Evolutionary conservation across 441 rosid species (phyloP), one percentile per base, ranked within the genome.

Genomic region (Melastoma candidum): DNA sequence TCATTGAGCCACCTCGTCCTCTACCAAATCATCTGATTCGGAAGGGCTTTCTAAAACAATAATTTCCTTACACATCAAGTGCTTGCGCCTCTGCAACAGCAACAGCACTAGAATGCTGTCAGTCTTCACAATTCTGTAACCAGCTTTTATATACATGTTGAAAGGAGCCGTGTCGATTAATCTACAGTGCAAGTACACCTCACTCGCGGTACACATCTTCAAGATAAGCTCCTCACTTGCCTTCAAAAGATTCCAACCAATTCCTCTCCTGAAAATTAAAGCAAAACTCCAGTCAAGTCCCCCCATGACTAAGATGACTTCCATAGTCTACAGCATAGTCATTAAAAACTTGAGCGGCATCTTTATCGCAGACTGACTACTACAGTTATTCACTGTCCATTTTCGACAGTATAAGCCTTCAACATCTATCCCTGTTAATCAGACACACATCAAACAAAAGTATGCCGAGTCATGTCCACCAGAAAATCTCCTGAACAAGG

Each of bases 171-270:
- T 73, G 51, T 92, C 96, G 45, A 92, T 79, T 77, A 87, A 77
- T 74, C 96, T 76, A 74, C 98, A 92, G 68, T 87, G 96, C 81
- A 87, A 69, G 72, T 85, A 85, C 44, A 82, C 95, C 66, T 87
- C 88, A 57, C 65, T 74, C 1, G 74, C 71, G 46, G 75, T 61
- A 74, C 71, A 62, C 73, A 85, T 77, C 73, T 70, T 77, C 3
- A 83, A 67, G 68, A 87, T 79, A 39, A 92, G 47, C 63, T 85
- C 93, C 72, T 87, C 96, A 58, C 95, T 76, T 26, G 96, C 95
- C 79, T 79, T 85, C 72, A 87, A 71, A 69, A 92, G 88, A 75
- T 85, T 85, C 94, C 95, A 85, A 26, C 95, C 95, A 26, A 87
- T 85, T 36, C 95, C 87, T 60, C 74, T 82, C 85, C 96, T 87